These are phyloP conservation scores for Pelargonium fulgidum DNA, from an alignment of 441 rosid species.

Conservation along the genomic window DNA sequence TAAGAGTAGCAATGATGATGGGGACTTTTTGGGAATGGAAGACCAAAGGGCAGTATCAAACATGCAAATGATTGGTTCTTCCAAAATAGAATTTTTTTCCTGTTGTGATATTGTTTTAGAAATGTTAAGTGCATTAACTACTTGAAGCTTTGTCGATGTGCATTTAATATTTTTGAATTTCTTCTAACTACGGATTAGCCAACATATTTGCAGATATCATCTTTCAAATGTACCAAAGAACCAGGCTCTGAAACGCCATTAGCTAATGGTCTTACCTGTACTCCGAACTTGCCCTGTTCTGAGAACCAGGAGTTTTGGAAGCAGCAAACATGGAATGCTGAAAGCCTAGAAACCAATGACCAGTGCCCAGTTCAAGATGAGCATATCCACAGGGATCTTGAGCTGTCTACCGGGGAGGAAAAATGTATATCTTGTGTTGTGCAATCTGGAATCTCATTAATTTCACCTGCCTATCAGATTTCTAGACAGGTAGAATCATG, in stretches of 20 bases:
- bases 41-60: background rate
- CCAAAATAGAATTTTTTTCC: background rate
- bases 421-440: conserved; percentile 20
- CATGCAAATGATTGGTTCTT: background rate
- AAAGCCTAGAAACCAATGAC: conserved; percentile 26
- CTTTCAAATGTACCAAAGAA: conserved; percentile 37
- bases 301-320: conserved; percentile 31
- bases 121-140: background rate
- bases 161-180: background rate
- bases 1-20: too few species aligned
- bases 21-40: background rate
- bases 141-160: conserved; percentile 1
- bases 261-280: conserved; percentile 32
- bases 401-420: conserved; percentile 20
- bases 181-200: conserved; percentile 7
- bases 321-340: conserved; percentile 29
- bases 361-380: conserved; percentile 45
- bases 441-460: conserved; percentile 22
- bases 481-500: conserved; percentile 35
- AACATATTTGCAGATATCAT: conserved; percentile 32
- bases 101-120: background rate
- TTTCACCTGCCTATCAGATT: conserved; percentile 21
- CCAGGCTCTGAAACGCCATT: conserved; percentile 25
- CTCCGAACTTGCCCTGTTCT: conserved; percentile 32
- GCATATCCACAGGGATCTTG: conserved; percentile 22